Evolutionary conservation across 2,329 filamentous ascomycete genomes (phyloP).

Genomic region (Aspergillus pseudonomiae): DNA sequence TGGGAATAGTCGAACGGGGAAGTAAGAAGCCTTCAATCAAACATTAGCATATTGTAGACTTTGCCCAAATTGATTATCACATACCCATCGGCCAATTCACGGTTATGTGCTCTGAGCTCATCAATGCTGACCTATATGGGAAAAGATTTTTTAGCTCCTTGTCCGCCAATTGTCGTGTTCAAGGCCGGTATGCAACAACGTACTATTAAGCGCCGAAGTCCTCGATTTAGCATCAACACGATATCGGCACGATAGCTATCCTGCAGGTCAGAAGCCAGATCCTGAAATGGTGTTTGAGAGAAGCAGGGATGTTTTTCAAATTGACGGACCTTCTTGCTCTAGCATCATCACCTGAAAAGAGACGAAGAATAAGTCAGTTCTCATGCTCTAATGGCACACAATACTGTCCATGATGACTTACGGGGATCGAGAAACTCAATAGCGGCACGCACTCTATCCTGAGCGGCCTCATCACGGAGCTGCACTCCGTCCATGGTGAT

Average conservation of each 20-base stretch:
- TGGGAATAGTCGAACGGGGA: slow-evolving; percentile 85
- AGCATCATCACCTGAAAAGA: slow-evolving; percentile 58
- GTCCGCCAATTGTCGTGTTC: background rate
- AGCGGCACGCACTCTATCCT: slow-evolving; percentile 82
- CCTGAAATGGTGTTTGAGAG: background rate
- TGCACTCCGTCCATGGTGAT: slow-evolving; percentile 69
- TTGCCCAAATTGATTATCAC: background rate
- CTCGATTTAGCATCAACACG: slow-evolving; percentile 70
- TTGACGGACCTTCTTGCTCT: slow-evolving; percentile 55
- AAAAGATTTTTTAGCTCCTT: slow-evolving; percentile 15
- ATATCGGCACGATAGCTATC: slow-evolving; percentile 89
- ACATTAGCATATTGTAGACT: slow-evolving; percentile 15
- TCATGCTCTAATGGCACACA: background rate
- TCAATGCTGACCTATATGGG: slow-evolving; percentile 71
- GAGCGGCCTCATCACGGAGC: slow-evolving; percentile 81
- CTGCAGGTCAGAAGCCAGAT: slow-evolving; percentile 19
- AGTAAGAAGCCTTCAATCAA: slow-evolving; percentile 64
- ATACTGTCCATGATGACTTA: slow-evolving; percentile 50
- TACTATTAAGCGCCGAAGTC: slow-evolving; percentile 60
- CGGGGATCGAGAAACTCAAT: slow-evolving; percentile 92
- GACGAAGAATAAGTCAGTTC: slow-evolving; percentile 19
- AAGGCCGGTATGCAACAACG: slow-evolving; percentile 19
- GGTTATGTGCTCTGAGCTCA: slow-evolving; percentile 84
- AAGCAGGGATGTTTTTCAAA: slow-evolving; percentile 2
- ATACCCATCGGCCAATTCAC: slow-evolving; percentile 73